Evolutionary conservation across 2,329 filamentous ascomycete species (phyloP).

Genomic region (Fusarium sp.): DNA sequence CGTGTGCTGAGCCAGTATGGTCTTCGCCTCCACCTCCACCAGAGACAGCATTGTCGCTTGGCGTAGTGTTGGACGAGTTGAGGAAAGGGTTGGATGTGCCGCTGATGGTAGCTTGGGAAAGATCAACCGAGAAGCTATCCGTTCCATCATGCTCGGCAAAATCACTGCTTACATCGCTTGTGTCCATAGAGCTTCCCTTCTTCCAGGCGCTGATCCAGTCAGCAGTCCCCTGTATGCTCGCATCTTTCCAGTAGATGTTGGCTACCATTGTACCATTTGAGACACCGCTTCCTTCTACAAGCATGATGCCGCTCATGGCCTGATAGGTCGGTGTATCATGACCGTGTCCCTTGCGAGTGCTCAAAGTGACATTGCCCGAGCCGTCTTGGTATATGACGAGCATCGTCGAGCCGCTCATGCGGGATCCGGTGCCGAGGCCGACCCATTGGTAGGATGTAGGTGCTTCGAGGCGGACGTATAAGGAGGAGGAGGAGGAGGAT

Average conservation of each 20-base stretch:
- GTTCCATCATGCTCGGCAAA: not conserved
- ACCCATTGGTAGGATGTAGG: not conserved
- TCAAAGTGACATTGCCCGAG: not conserved
- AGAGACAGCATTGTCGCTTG: not conserved
- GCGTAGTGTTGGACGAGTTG: not conserved
- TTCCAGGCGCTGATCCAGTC: conserved; percentile 1
- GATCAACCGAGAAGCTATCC: not conserved
- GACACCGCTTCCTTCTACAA: not conserved
- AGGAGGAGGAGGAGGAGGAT: not conserved
- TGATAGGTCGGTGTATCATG: not conserved
- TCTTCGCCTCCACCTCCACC: not conserved
- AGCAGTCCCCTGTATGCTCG: not conserved
- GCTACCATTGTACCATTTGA: not conserved
- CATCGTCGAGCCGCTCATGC: conserved; percentile 4
- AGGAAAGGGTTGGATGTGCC: not conserved
- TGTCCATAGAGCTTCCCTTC: not conserved
- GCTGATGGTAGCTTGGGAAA: not conserved
- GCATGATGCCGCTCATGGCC: not conserved
- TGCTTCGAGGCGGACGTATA: not conserved
- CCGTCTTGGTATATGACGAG: not conserved
- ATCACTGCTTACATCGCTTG: not conserved
- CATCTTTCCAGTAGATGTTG: not conserved
- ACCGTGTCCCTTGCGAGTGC: not conserved
- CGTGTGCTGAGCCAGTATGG: not conserved
- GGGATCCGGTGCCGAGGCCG: not conserved